Evolutionary conservation across 1,284 basidiomycete genomes (phyloP), one percentile per base, ranked within the genome.

Genomic region (Marasmius oreades): DNA sequence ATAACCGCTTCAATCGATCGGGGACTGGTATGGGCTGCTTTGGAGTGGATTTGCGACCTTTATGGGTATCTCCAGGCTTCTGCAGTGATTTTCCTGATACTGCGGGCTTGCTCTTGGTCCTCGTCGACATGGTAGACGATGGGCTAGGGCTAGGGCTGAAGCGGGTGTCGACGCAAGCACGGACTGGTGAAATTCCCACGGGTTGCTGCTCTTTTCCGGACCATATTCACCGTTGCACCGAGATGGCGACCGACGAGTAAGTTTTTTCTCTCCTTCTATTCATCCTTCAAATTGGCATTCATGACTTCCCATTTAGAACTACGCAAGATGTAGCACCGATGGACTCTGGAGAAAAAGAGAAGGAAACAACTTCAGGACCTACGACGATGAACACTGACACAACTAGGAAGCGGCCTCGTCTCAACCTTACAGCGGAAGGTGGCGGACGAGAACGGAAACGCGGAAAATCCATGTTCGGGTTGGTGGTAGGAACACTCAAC

Each of bases 381-480:
- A 31, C 47, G n/a, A 20, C 47, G 10, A 50, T 33, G 26, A 50
- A 28, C 47, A 50, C 47, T 50, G 47, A 50, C 47, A 50, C 47
- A 26, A 50, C 47, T 50, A 50, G 47, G 47, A 50, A 50, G 47
- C 47, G 47, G 20, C 47, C 47, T n/a, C 47, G 47, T 16, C 28
- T 50, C 23, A 26, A 50, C 28, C 47, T 50, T 26, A 50, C 24
- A n/a, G 47, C 47, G 14, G 45, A 47, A 23, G n/a, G 71, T 72
- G 60, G 65, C 53, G 78, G 68, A 11, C 60, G 73, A 63, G 85
- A 88, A 70, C 80, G 86, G 64, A 90, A 87, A 73, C 85, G 88
- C 65, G 88, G 89, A 69, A 90, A 88, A 80, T 84, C 81, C 73
- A 88, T 90, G 84, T 89, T 92, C 74, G 88, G 88, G 63, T 76